Evolutionary conservation across 257 asterid species (phyloP).

Genomic region (Penstemon davidsonii): DNA sequence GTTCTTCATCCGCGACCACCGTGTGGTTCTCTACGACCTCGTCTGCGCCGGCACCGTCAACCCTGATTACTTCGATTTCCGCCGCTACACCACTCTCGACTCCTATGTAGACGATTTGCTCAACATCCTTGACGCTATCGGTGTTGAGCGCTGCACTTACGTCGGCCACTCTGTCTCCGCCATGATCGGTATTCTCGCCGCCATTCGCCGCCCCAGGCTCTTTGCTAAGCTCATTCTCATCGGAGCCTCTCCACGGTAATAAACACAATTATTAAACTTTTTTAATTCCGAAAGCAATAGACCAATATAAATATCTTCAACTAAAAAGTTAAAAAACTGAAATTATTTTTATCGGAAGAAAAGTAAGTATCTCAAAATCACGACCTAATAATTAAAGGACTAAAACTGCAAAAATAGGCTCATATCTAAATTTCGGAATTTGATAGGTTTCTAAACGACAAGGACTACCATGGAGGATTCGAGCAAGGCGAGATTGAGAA

Average conservation of each 20-base stretch:
- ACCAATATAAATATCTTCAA: too few relatives aligned
- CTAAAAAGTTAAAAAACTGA: too few relatives aligned
- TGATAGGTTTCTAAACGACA: conserved; percentile 68
- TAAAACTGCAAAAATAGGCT: too few relatives aligned
- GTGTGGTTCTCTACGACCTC: conserved; percentile 71
- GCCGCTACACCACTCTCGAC: conserved; percentile 84
- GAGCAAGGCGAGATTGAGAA: conserved; percentile 67
- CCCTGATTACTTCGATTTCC: conserved; percentile 85
- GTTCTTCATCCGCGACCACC: conserved; percentile 59
- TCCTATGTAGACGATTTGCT: conserved; percentile 86
- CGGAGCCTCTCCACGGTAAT: conserved; percentile 92
- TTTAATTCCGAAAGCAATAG: too few relatives aligned
- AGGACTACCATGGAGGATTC: conserved; percentile 83
- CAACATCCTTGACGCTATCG: conserved; percentile 63
- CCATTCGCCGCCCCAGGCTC: conserved; percentile 90
- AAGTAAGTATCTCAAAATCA: too few relatives aligned
- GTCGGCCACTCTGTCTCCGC: conserved; percentile 98
- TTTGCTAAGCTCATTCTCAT: conserved; percentile 84
- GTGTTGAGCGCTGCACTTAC: conserved; percentile 63
- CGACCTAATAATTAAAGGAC: too few relatives aligned
- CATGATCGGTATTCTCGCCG: conserved; percentile 84
- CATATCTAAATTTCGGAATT: too few relatives aligned
- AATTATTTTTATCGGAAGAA: too few relatives aligned
- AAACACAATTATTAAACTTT: conserved; percentile 6
- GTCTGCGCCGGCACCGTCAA: conserved; percentile 98